Base-by-base conservation (phyloP, 2,329 filamentous ascomycete genomes). In the Ustulina deusta region DNA sequence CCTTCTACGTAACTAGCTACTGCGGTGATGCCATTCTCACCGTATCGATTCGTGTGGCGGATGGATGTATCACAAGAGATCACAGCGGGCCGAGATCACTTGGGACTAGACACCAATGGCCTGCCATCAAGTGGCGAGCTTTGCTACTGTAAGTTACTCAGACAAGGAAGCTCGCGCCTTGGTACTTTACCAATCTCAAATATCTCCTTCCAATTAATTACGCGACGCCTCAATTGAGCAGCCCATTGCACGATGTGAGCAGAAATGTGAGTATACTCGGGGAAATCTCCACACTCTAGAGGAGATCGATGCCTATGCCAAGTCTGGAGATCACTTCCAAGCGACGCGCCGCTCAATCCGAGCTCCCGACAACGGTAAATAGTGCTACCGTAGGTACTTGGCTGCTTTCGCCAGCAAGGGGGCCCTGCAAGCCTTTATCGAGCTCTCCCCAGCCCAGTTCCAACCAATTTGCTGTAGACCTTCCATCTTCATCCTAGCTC, bases 401-500 rank as follows among this genome's bases (percentile, higher is more conserved):
- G 49, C 46, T 34, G 29, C 20, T 42, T 27, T 51, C 36, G 51
- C 38, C n/a, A 42, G 40, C 56, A 55, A 56, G 61, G 65, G 55
- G 34, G 2, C 61, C 57, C 61, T 68, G 65, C 38, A 42, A 42
- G 56, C 22, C 44, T 51, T 64, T 66, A 63, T 63, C 59, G 55
- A 66, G 63, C 62, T 63, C 56, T 63, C 63, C 54, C 54, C 52
- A 40, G 52, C 15, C n/a, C 17, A 11, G 51, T 7, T 32, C 51
- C 34, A 55, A 11, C 34, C 11, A 20, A 44, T 34, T 55, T 27
- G 59, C 36, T 44, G 32, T 66, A 59, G 69, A 75, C 73, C 73
- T 75, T 74, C 73, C 71, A 32, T 72, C 36, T 74, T 74, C 60
- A 69, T 63, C 60, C 57, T 68, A 70, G 68, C 68, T 70, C 58